These are phyloP conservation scores for Claviceps paspali DNA, from an alignment of 2,329 filamentous ascomycete species.

Conservation along the genomic window DNA sequence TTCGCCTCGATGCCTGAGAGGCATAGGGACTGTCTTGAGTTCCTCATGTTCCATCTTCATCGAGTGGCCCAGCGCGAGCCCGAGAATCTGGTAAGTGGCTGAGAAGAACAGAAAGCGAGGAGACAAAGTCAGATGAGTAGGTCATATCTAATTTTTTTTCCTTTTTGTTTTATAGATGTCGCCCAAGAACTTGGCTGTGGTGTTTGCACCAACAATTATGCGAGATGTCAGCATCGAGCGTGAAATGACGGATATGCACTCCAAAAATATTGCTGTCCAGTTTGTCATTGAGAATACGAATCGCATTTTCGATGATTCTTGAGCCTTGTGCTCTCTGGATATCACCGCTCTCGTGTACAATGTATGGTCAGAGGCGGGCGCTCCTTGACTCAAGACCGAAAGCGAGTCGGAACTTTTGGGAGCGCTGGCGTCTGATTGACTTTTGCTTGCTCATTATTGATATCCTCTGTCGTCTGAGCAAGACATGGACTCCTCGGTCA, in stretches of 20 bases:
- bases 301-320: slow-evolving; percentile 52
- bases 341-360: too few relatives aligned
- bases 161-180: slow-evolving; percentile 82
- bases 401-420: not conserved
- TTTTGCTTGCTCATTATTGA: not conserved
- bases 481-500: not conserved
- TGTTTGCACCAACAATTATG: slow-evolving; percentile 97
- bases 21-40: slow-evolving; percentile 82
- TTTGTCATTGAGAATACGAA: slow-evolving; percentile 85
- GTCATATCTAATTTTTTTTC: too few relatives aligned
- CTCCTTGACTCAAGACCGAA: not conserved
- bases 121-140: too few relatives aligned
- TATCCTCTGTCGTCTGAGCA: slow-evolving; percentile 1
- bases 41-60: slow-evolving; percentile 83
- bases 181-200: slow-evolving; percentile 86
- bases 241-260: slow-evolving; percentile 91
- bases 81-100: slow-evolving; percentile 61
- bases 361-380: not conserved
- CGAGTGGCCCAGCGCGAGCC: slow-evolving; percentile 69
- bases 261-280: slow-evolving; percentile 83
- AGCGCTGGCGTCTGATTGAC: slow-evolving; percentile 2
- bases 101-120: not conserved
- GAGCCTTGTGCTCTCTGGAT: slow-evolving; percentile 3
- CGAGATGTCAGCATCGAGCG: slow-evolving; percentile 75
- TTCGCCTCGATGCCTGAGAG: slow-evolving; percentile 66